These are phyloP conservation scores for Jackrogersella minutella DNA, from an alignment of 495 filamentous ascomycete species.

Conservation along the genomic window DNA sequence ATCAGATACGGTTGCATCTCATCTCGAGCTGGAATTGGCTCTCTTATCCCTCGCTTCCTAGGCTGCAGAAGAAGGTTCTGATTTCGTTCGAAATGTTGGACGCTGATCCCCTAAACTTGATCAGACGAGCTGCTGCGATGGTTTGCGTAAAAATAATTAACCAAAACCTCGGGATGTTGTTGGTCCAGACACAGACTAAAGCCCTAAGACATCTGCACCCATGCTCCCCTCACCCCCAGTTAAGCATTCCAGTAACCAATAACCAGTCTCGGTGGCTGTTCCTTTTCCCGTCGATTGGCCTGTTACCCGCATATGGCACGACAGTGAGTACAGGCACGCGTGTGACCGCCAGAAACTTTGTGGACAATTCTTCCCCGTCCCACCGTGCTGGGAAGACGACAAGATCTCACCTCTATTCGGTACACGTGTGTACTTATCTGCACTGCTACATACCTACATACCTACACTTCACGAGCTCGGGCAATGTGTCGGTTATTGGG, in stretches of 20 bases:
- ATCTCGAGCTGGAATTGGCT: slow-evolving; percentile 22
- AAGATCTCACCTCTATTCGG: slow-evolving; percentile 11
- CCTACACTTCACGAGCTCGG: slow-evolving; percentile 24
- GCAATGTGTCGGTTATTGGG: slow-evolving; percentile 13
- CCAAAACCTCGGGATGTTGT: slow-evolving; percentile 31
- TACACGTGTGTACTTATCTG: slow-evolving; percentile 10
- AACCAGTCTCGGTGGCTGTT: background rate
- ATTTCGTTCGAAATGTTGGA: background rate
- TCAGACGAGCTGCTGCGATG: slow-evolving; percentile 23
- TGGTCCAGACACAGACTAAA: slow-evolving; percentile 13
- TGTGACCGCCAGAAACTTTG: slow-evolving; percentile 37
- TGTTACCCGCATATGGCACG: slow-evolving; percentile 38
- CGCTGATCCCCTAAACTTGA: slow-evolving; percentile 26
- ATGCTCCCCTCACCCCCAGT: slow-evolving; percentile 16
- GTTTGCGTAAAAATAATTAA: slow-evolving; percentile 30
- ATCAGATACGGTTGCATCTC: slow-evolving; percentile 38
- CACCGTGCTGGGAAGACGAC: slow-evolving; percentile 24
- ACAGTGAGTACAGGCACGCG: slow-evolving; percentile 28
- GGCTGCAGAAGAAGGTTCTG: slow-evolving; percentile 27
- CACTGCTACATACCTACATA: background rate
- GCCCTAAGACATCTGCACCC: slow-evolving; percentile 34
- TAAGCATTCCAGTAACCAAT: slow-evolving; percentile 36
- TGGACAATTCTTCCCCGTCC: slow-evolving; percentile 27
- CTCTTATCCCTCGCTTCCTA: slow-evolving; percentile 17
- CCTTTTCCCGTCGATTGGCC: slow-evolving; percentile 21